These are phyloP conservation scores for Xylariales sp. DNA, from an alignment of 2,329 filamentous ascomycete genomes.

Conservation along the genomic window DNA sequence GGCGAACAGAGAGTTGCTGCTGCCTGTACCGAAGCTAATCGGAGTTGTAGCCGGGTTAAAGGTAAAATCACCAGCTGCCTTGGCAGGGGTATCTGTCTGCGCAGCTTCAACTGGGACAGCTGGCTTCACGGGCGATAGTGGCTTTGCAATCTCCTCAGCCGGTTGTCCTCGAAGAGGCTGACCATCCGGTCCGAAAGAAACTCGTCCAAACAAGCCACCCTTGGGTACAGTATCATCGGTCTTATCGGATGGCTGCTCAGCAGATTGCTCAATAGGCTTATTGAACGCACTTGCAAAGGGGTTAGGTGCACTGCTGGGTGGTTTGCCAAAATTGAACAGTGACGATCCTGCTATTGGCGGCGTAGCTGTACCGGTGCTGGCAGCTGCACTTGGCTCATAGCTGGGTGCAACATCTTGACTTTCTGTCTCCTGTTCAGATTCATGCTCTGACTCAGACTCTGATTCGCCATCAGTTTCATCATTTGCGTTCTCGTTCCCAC, in stretches of 20 bases:
- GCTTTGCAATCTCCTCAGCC: slow-evolving; percentile 13
- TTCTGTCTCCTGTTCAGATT: slow-evolving; percentile 37
- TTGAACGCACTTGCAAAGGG: slow-evolving; percentile 4
- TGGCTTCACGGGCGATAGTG: slow-evolving; percentile 9
- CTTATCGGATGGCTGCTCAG: slow-evolving; percentile 9
- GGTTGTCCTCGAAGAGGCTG: slow-evolving; percentile 23
- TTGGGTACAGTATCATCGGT: slow-evolving; percentile 15
- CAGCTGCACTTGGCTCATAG: slow-evolving; percentile 37
- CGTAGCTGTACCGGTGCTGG: slow-evolving; percentile 35
- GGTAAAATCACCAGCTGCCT: slow-evolving; percentile 24
- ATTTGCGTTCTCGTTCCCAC: slow-evolving; percentile 40
- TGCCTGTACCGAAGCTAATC: slow-evolving; percentile 18
- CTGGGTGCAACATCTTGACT: slow-evolving; percentile 38
- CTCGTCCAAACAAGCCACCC: slow-evolving; percentile 26
- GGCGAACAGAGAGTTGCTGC: slow-evolving; percentile 22
- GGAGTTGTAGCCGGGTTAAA: slow-evolving; percentile 25
- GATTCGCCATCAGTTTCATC: slow-evolving; percentile 34
- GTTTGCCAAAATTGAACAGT: slow-evolving; percentile 25
- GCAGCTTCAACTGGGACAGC: slow-evolving; percentile 9
- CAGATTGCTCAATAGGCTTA: slow-evolving; percentile 3
- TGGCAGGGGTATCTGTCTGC: slow-evolving; percentile 19
- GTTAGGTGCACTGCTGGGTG: slow-evolving; percentile 12
- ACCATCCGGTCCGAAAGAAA: slow-evolving; percentile 25
- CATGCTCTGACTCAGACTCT: slow-evolving; percentile 41
- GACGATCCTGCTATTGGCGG: slow-evolving; percentile 30